Conservation (phyloP, 768 basidiomycete genomes). For the Antrodiella citrinella region DNA sequence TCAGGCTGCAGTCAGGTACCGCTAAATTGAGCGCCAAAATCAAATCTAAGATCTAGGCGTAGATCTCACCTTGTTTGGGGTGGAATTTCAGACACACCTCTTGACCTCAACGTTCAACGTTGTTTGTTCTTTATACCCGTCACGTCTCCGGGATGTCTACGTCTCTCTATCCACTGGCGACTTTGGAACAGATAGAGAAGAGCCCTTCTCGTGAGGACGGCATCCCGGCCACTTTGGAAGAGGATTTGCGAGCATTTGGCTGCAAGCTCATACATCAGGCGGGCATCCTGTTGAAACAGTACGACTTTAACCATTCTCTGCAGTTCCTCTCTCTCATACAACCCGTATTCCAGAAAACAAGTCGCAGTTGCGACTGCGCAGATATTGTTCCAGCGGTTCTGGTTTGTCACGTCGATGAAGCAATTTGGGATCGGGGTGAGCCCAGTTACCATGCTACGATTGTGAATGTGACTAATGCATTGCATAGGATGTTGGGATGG, state of each 20-base stretch:
- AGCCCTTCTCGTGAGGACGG: slow-evolving; percentile 82
- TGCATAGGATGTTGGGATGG: slow-evolving; percentile 46
- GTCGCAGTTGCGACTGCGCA: slow-evolving; percentile 96
- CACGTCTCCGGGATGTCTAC: slow-evolving; percentile 14
- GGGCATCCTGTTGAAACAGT: slow-evolving; percentile 88
- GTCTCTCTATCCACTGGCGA: slow-evolving; percentile 72
- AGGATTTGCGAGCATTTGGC: slow-evolving; percentile 83
- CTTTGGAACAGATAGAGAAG: slow-evolving; percentile 64
- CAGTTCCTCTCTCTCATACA: not conserved
- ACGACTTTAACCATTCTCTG: no score
- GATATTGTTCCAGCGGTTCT: slow-evolving; percentile 94
- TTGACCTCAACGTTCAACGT: no score
- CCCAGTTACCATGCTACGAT: not conserved
- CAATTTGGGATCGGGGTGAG: slow-evolving; percentile 90
- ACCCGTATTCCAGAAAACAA: slow-evolving; percentile 93
- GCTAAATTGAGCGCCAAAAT: no score
- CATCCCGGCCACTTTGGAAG: slow-evolving; percentile 72
- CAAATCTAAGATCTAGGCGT: not conserved
- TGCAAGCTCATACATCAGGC: slow-evolving; percentile 95
- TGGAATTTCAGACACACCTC: no score
- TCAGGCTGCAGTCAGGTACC: no score
- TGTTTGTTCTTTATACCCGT: no score
- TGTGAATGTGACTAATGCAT: not conserved
- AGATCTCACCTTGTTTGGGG: not conserved
- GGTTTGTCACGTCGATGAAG: slow-evolving; percentile 91